phyloP scores from a whole-genome alignment of 345 rosid species.

The Camelina hispida region DNA sequence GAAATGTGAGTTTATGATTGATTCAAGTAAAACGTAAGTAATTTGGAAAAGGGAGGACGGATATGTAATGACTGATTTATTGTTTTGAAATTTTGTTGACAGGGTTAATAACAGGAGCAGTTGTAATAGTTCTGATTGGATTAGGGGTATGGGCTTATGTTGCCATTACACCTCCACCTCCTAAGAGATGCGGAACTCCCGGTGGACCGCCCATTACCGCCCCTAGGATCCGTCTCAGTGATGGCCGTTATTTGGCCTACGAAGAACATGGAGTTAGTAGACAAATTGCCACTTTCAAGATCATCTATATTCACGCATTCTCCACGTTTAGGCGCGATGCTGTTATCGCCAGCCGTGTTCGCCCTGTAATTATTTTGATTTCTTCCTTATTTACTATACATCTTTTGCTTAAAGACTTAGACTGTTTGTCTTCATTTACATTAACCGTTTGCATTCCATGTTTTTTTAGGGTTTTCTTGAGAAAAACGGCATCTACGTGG shows the following conservation, averaged over 20 bases:
- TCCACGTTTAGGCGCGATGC: conserved; percentile 54
- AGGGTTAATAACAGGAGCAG: conserved; percentile 29
- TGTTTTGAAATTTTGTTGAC: neutral
- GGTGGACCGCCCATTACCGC: conserved; percentile 60
- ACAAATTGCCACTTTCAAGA: conserved; percentile 56
- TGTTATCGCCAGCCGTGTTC: conserved; percentile 40
- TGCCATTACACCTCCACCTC: conserved; percentile 53
- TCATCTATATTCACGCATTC: conserved; percentile 56
- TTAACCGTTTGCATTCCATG: neutral
- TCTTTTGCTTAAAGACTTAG: neutral
- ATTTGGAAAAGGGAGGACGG: neutral
- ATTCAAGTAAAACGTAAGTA: conserved; percentile 1
- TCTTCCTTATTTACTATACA: neutral
- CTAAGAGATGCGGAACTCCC: conserved; percentile 55
- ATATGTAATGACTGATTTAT: neutral
- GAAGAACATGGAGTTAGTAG: conserved; percentile 60
- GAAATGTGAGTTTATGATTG: conserved; percentile 36
- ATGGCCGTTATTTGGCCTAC: conserved; percentile 68
- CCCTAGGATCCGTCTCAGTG: conserved; percentile 58
- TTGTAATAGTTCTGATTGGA: conserved; percentile 42
- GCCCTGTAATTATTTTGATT: conserved; percentile 45
- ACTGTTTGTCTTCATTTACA: neutral
- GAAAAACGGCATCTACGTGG: conserved; percentile 67
- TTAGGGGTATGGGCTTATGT: conserved; percentile 51
- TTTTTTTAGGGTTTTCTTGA: conserved; percentile 70